Evolutionary conservation across 2,329 filamentous ascomycete genomes (phyloP), one percentile per base, ranked within the genome.

Genomic region (Thyridium curvatum): DNA sequence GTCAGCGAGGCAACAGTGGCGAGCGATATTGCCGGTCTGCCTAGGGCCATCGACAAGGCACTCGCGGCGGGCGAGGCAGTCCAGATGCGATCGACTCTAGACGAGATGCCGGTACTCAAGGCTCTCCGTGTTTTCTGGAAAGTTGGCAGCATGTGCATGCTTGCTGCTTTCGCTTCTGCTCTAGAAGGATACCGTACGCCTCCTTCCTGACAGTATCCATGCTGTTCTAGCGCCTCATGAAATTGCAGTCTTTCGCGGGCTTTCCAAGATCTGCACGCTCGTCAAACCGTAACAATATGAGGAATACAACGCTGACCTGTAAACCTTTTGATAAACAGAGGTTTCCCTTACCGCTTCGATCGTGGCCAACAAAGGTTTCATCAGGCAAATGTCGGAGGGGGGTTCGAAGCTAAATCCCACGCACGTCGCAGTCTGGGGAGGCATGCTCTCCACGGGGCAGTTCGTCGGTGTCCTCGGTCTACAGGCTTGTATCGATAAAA

Each of bases 261-360:
- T n/a, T n/a, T n/a, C n/a, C n/a, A n/a, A n/a, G n/a, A n/a, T n/a
- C n/a, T n/a, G n/a, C n/a, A n/a, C n/a, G n/a, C n/a, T n/a, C n/a
- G n/a, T n/a, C n/a, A n/a, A n/a, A n/a, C n/a, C n/a, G n/a, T n/a
- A n/a, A 26, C 21, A 26, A 26, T 26, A 10, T 10, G 21, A 26
- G 21, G 21, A 6, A 26, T 26, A 26, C 21, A 26, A 26, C 21
- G 21, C 21, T 26, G 10, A 26, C 21, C 10, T 26, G 21, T n/a
- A n/a, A n/a, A n/a, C n/a, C n/a, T n/a, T 65, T 64, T 43, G 64
- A 54, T 59, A 35, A 46, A 52, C 42, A 46, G 39, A 42, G 37
- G 42, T 40, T 28, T 42, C 39, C 14, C 41, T 44, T 10, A 44
- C 41, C 17, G 37, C 35, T 9, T 41, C 39, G 14, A 43, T 46